Base-by-base conservation (phyloP, 2,329 filamentous ascomycete species). In the Ophiosphaerella narmari region DNA sequence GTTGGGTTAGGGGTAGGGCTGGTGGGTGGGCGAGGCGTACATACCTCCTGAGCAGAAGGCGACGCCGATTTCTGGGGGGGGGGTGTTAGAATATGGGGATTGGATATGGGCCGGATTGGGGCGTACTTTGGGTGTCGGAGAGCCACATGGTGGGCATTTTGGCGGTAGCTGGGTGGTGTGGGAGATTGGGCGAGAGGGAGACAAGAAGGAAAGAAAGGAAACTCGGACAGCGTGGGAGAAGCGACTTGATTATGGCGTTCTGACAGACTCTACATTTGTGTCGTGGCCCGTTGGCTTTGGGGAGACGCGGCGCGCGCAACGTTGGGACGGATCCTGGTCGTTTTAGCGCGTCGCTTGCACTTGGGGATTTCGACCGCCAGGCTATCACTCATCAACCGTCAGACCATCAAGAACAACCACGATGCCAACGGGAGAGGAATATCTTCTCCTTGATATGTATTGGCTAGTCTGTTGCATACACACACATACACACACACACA, bases 41-140 rank as follows among this genome's bases (percentile, higher is more conserved):
- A 64, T 87, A 96, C 92, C 93, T 70, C 91, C 93, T 70, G 91
- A 94, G 83, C 94, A 97, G 81, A 99, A 99, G 73, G 92, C 90
- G 57, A 97, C 92, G 65, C 94, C 94, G 68, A 97, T 89, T 77
- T 99, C 94, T 97, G 68, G 64, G 12, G 12, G n/a, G n/a, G 14
- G 12, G 13, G 18, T 37, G 52, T 58, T 48, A 63, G 60, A 11
- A 40, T 9, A 45, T 11, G 4, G 18, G 4, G 18, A 21, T 21
- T 21, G 18, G 18, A 21, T 21, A 21, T 21, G 18, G 18, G 18
- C 4, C 4, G 18, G 18, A 21, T 21, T 21, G 18, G 18, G 18
- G 18, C 18, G 70, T 82, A 96, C 93, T 97, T 77, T 97, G 93
- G 72, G 89, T 85, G 78, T 97, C 93, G 66, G 92, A 90, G 70